Evolutionary conservation across 306 rosid species (phyloP).

Genomic region (Boehmeria nivea): DNA sequence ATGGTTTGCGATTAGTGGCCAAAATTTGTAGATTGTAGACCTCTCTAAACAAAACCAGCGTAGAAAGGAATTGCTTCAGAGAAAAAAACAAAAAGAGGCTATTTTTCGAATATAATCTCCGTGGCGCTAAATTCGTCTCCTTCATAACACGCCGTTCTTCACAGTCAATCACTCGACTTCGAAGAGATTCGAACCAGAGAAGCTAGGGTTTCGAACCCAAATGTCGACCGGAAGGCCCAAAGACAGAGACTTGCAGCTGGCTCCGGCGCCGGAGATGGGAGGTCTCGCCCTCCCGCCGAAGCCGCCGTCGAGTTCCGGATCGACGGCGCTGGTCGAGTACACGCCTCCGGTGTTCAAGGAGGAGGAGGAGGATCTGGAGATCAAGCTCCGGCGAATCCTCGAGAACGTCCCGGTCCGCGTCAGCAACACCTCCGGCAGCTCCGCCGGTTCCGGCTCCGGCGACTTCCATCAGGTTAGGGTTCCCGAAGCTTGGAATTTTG

Average conservation of each 20-base stretch:
- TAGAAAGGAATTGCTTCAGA: background rate
- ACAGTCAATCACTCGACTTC: background rate
- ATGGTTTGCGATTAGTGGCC: no score
- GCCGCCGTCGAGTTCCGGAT: slow-evolving; percentile 28
- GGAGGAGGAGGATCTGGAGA: slow-evolving; percentile 87
- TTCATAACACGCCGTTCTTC: background rate
- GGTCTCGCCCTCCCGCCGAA: slow-evolving; percentile 37
- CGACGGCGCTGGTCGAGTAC: slow-evolving; percentile 77
- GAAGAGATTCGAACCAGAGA: background rate
- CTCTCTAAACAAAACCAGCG: background rate
- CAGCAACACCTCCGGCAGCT: slow-evolving; percentile 91
- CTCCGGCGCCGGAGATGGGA: slow-evolving; percentile 39
- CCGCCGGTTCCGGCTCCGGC: slow-evolving; percentile 96
- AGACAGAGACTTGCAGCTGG: slow-evolving; percentile 46
- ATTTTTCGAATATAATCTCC: background rate
- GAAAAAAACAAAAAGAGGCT: no score
- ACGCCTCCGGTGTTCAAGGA: slow-evolving; percentile 57
- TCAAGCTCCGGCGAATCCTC: slow-evolving; percentile 86
- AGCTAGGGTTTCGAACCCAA: slow-evolving; percentile 38
- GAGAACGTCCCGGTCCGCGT: slow-evolving; percentile 97
- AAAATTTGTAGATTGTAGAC: background rate
- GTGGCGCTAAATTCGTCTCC: slow-evolving; percentile 4
- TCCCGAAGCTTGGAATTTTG: no score
- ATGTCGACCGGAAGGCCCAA: slow-evolving; percentile 22
- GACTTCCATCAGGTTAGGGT: slow-evolving; percentile 85